Evolutionary conservation across 2,329 filamentous ascomycete species (phyloP).

Genomic region (Corinectria fuckeliana): DNA sequence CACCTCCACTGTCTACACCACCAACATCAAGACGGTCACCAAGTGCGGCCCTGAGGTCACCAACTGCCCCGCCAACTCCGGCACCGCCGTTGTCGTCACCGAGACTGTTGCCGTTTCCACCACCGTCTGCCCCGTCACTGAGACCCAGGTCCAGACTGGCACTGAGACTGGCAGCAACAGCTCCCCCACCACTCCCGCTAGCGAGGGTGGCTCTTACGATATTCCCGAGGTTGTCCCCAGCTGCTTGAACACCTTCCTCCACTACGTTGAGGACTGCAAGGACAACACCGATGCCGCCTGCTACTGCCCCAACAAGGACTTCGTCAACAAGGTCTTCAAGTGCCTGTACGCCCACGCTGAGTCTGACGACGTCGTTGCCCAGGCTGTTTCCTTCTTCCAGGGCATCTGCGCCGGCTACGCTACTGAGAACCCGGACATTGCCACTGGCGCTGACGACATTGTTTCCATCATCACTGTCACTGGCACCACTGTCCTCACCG

Average conservation of each 20-base stretch:
- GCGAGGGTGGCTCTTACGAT: constrained; percentile 23
- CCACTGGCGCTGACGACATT: constrained; percentile 73
- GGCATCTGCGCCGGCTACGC: constrained; percentile 86
- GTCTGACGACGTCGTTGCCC: constrained; percentile 68
- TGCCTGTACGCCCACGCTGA: constrained; percentile 82
- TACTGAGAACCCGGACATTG: constrained; percentile 80
- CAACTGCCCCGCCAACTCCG: constrained; percentile 54
- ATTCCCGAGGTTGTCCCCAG: constrained; percentile 76
- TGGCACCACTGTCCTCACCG: constrained; percentile 56
- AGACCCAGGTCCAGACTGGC: constrained; percentile 25
- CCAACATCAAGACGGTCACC: constrained; percentile 37
- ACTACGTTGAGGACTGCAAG: constrained; percentile 70
- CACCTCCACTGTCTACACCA: constrained; percentile 42
- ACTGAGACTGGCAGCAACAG: constrained; percentile 28
- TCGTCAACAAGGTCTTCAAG: constrained; percentile 79
- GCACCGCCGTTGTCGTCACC: constrained; percentile 30
- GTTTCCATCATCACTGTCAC: constrained; percentile 65
- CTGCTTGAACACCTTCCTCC: constrained; percentile 92
- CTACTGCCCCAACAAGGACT: constrained; percentile 83
- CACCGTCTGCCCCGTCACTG: constrained; percentile 35
- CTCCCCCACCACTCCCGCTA: constrained; percentile 40
- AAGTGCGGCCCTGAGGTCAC: constrained; percentile 49
- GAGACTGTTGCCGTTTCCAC: constrained; percentile 35
- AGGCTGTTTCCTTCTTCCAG: constrained; percentile 83
- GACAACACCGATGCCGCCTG: constrained; percentile 84